Base-by-base conservation (phyloP, 148 eudicot species). In the Rhododendron ovatum region DNA sequence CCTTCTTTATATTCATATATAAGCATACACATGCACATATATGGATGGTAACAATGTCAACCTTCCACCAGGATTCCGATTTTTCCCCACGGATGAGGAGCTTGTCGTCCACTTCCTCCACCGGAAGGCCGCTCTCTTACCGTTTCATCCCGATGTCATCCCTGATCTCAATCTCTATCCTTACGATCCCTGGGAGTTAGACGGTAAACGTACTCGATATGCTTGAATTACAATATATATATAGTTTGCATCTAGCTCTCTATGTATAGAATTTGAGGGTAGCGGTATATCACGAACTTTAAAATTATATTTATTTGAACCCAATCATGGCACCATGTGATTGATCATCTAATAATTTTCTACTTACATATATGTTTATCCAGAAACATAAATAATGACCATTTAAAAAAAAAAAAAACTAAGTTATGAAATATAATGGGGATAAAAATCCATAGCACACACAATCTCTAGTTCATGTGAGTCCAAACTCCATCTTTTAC, bases 61-160 rank as follows among this genome's bases (percentile, higher is more conserved):
- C 53, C 90, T 96, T 65, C 99, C 99, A 10, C 99, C 99, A 0
- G 99, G 99, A 3, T 96, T 96, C 84, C 95, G 94, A 50, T 96
- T 96, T 67, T 93, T 88, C 71, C 99, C 99, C 0, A 91, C 95
- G 0, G 99, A 96, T 73, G 97, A 96, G 83, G 99, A 96, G 86
- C 96, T 96, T 4, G 91, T 96, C 24, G 94, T 96, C 59, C 98
- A 96, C 84, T 96, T 96, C 88, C 99, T 96, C 82, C 95, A 92
- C 1, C 95, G 96, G 28, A 92, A 93, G 86, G 92, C 95, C 4
- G 84, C 90, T 5, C 90, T 94, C 78, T 84, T 95, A 24, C 97
- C 98, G 14, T 96, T 85, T 90, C 93, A 94, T 48, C 98, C 98
- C 1, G 96, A 95, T 81, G 88, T 94, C 88, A 95, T 96, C 88